Evolutionary conservation across 176 grass and related monocot species (phyloP).

Genomic region (Juncus inflexus): DNA sequence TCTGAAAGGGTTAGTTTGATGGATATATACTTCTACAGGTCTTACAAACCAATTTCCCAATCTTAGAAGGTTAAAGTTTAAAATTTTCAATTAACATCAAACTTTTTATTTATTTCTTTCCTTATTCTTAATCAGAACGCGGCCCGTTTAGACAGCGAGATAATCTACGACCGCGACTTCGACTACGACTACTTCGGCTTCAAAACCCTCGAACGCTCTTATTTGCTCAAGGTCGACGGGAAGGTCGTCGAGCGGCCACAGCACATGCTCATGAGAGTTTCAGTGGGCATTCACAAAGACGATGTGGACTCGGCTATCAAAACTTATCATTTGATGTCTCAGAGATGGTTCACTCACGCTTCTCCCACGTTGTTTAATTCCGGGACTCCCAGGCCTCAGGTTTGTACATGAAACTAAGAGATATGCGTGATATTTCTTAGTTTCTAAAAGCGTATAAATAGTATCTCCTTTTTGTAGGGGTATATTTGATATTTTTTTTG

Average conservation of each 20-base stretch:
- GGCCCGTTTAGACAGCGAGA: slow-evolving; percentile 75
- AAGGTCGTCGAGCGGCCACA: slow-evolving; percentile 76
- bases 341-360: slow-evolving; percentile 97
- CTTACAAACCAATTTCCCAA: too few species aligned
- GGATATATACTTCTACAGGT: too few species aligned
- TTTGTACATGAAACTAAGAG: background rate
- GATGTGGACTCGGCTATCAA: slow-evolving; percentile 72
- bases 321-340: slow-evolving; percentile 92
- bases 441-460: too few species aligned
- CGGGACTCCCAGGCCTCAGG: slow-evolving; percentile 84
- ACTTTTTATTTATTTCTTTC: too few species aligned
- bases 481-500: too few species aligned
- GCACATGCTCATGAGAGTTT: slow-evolving; percentile 97
- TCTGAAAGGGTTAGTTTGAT: too few species aligned
- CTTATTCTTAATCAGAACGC: slow-evolving; percentile 95
- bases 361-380: slow-evolving; percentile 89
- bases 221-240: slow-evolving; percentile 66
- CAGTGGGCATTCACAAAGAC: slow-evolving; percentile 93
- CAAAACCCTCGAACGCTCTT: slow-evolving; percentile 93
- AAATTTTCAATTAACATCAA: too few species aligned
- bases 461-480: background rate
- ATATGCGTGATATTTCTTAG: too few species aligned
- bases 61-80: too few species aligned
- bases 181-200: slow-evolving; percentile 98
- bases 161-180: slow-evolving; percentile 97